Evolutionary conservation across 768 basidiomycete species (phyloP).

Genomic region (Asterophora parasitica): DNA sequence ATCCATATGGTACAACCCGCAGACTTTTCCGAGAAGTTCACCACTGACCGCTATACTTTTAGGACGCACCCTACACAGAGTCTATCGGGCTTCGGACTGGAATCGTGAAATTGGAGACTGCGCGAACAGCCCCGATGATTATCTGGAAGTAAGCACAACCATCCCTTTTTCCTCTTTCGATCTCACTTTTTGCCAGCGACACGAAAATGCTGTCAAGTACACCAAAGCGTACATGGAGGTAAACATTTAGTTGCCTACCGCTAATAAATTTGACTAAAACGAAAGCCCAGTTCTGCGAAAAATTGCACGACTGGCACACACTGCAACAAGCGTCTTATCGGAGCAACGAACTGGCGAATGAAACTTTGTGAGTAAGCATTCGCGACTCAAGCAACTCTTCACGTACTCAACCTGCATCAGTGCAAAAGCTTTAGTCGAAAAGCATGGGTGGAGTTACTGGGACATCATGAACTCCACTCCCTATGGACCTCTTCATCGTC

Average conservation of each 20-base stretch:
- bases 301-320: conserved; percentile 11
- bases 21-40: not conserved
- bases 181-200: not conserved
- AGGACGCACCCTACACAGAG: not conserved
- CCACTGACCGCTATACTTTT: not conserved
- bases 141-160: conserved; percentile 4
- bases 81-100: conserved; percentile 9
- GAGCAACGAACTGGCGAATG: conserved; percentile 8
- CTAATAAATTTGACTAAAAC: not conserved
- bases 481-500: conserved; percentile 34
- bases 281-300: conserved; percentile 10
- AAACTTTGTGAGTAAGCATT: conserved; percentile 17
- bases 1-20: not conserved
- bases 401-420: conserved; percentile 22
- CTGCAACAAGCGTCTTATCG: not conserved
- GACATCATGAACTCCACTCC: conserved; percentile 37
- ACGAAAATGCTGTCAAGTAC: conserved; percentile 4
- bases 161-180: not conserved
- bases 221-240: conserved; percentile 13
- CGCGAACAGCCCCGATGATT: not conserved
- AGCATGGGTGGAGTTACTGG: conserved; percentile 36
- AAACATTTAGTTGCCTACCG: not conserved
- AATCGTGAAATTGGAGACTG: not conserved
- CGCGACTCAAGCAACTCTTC: not conserved
- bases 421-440: conserved; percentile 26